These are phyloP conservation scores for Magnaporthiopsis incrustans DNA, from an alignment of 2,329 filamentous ascomycete species.

Conservation along the genomic window DNA sequence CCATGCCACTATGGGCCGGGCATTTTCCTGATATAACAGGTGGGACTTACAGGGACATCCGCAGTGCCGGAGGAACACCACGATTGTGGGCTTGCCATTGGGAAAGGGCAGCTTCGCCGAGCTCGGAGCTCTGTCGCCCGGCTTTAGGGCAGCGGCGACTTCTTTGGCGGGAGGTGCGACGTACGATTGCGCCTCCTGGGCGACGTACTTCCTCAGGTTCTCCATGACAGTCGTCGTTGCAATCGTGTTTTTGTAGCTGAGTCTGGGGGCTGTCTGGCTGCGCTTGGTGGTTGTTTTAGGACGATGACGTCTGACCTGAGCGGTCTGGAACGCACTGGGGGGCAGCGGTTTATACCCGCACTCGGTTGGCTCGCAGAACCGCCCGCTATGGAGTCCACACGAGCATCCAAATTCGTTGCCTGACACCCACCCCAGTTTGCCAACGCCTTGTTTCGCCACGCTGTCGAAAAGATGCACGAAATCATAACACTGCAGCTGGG, in stretches of 20 bases:
- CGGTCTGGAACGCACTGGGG: not conserved
- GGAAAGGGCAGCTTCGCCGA: constrained; percentile 45
- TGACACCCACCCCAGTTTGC: not conserved
- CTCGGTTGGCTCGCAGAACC: not conserved
- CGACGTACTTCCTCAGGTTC: not conserved
- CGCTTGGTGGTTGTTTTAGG: not conserved
- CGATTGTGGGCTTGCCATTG: constrained; percentile 45
- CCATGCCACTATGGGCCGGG: not conserved
- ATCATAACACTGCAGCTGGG: constrained; percentile 91
- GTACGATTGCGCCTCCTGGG: constrained; percentile 29
- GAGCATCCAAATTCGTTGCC: not conserved
- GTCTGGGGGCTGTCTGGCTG: not conserved
- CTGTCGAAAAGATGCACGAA: constrained; percentile 66
- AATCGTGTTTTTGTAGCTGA: not conserved
- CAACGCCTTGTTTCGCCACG: not conserved
- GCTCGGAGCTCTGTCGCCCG: constrained; percentile 48
- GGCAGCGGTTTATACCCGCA: not conserved
- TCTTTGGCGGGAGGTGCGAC: constrained; percentile 32
- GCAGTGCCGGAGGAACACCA: constrained; percentile 65
- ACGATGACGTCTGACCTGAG: not conserved
- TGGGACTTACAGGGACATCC: constrained; percentile 59
- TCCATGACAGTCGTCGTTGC: not conserved
- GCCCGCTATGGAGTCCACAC: not conserved
- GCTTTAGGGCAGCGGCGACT: constrained; percentile 37
- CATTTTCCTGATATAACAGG: not conserved